Percentiles rank a stretch among this genome's conserved stretches.
Conservation (phyloP, 2,329 filamentous ascomycete genomes). For the Calycina marina region DNA sequence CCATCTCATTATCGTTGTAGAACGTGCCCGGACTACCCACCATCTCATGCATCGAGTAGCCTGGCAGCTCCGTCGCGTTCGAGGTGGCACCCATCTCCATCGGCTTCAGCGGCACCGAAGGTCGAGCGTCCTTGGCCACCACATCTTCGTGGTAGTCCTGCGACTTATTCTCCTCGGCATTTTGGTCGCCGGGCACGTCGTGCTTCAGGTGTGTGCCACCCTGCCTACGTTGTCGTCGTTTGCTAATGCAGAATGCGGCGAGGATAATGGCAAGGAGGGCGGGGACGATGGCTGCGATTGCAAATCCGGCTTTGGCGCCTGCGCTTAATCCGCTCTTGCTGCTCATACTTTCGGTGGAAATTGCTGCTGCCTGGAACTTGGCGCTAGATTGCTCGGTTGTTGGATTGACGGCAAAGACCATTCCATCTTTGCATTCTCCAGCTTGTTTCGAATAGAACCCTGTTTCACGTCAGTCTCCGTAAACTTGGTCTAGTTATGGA, state of each 20-base stretch:
- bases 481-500: background rate
- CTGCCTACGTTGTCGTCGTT: too few species aligned
- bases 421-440: constrained; percentile 6
- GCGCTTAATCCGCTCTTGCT: background rate
- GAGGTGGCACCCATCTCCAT: too few species aligned
- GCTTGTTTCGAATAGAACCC: constrained; percentile 8
- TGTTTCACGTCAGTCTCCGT: background rate
- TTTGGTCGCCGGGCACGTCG: too few species aligned
- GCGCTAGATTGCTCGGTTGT: background rate
- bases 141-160: background rate
- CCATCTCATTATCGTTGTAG: background rate
- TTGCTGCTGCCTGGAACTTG: background rate
- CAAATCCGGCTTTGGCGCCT: constrained; percentile 5
- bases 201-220: too few species aligned
- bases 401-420: constrained; percentile 9
- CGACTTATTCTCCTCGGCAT: background rate
- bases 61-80: too few species aligned
- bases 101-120: too few species aligned
- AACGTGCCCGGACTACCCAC: background rate
- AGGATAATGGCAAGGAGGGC: background rate
- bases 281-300: constrained; percentile 2
- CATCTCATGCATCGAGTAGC: background rate
- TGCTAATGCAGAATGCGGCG: constrained; percentile 1
- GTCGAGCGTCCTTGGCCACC: too few species aligned
- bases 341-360: constrained; percentile 1